Conservation (phyloP, 2,329 filamentous ascomycete genomes). For the Penicillium sp. region DNA sequence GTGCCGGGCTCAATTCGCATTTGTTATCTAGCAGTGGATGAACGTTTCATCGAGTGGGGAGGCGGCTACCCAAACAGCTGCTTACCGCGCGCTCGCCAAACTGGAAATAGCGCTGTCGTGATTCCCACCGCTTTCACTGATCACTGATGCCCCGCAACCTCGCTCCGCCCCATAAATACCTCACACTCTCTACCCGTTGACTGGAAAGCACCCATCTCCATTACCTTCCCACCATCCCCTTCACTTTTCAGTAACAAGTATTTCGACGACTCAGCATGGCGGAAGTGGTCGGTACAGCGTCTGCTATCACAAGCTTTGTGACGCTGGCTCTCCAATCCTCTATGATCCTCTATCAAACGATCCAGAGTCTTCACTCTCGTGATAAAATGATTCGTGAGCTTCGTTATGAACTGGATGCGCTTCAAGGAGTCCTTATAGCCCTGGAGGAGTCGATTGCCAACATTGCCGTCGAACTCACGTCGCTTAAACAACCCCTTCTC, state of each 20-base stretch:
- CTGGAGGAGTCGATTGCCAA: conserved; percentile 1
- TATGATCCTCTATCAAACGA: conserved; percentile 4
- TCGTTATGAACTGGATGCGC: conserved; percentile 4
- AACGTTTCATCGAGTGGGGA: background rate
- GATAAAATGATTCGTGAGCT: conserved; percentile 8
- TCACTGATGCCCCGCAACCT: background rate
- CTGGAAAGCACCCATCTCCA: background rate
- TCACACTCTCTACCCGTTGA: background rate
- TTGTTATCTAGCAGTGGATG: background rate
- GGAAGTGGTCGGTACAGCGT: conserved; percentile 6
- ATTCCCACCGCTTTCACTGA: background rate
- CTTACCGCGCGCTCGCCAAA: background rate
- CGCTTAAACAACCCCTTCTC: conserved; percentile 4
- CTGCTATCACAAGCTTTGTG: conserved; percentile 3
- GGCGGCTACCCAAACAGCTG: background rate
- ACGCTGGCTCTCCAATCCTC: conserved; percentile 3
- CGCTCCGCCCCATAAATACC: background rate
- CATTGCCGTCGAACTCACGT: conserved; percentile 3
- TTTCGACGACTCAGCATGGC: background rate
- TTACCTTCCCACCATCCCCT: background rate
- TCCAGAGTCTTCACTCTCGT: conserved; percentile 7
- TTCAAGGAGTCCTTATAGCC: conserved; percentile 1
- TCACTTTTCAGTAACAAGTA: background rate
- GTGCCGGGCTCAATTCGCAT: background rate
- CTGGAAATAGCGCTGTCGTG: background rate